Evolutionary conservation across 768 basidiomycete genomes (phyloP), one percentile per base, ranked within the genome.

Genomic region (Amylocystis lapponica): DNA sequence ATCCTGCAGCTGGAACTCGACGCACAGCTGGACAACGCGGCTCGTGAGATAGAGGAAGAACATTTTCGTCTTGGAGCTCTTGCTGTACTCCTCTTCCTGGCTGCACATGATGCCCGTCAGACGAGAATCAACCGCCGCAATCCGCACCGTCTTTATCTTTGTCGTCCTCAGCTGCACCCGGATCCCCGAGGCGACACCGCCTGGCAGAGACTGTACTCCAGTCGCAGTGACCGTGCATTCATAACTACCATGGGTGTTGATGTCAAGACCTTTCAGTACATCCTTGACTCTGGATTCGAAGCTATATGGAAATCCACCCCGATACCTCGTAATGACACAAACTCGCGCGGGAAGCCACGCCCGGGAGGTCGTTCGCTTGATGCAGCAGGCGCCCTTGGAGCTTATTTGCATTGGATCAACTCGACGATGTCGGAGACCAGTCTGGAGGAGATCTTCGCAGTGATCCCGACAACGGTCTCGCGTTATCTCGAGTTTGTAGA

Each of bases 401-500:
- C 71, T 3, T 42, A 62, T 2, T 58, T 73, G 1, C 70, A 75
- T 40, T 71, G 57, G 16, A 58, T 74, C 7, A 59, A 57, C 32
- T 73, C 71, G 0, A 61, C 66, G 0, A 72, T 71, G 63, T 56
- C 30, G 1, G 63, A 71, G 31, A 55, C 59, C 5, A 63, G 51
- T 25, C 54, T 74, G 2, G 63, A 65, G 35, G 64, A 69, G 32
- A 68, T 72, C 1, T 75, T 75, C 51, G 66, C 66, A 0, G 38
- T 72, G 7, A 63, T 68, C 19, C 67, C 70, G 20, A 64, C 2
- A 2, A 71, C 66, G 0, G 52, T 60, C 9, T 59, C 62, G 0
- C 47, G 58, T 0, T 73, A 73, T 40, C 52, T 71, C 45, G 38
- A 26, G 2, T 71, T 69, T 51, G 50, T 52, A 1, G 56, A 64